These are phyloP conservation scores for Capsicum baccatum DNA, from an alignment of 257 asterid genomes.

Conservation along the genomic window DNA sequence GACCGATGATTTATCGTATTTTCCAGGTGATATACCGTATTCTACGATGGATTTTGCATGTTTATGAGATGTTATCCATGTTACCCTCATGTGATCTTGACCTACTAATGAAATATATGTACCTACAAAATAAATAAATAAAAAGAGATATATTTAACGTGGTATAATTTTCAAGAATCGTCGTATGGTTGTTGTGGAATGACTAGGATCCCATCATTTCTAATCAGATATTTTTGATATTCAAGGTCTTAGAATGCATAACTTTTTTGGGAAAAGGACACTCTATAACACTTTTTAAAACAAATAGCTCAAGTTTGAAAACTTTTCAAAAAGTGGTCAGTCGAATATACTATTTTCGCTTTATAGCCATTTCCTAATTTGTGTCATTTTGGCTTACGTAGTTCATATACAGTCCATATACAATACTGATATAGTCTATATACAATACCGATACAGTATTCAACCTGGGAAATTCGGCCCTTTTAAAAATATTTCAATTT, in stretches of 20 bases:
- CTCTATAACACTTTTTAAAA: too few relatives aligned
- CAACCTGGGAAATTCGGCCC: too few relatives aligned
- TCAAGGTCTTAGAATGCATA: neutral
- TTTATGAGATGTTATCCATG: conserved; percentile 67
- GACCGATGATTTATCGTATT: conserved; percentile 47
- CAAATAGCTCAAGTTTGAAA: too few relatives aligned
- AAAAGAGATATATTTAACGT: neutral
- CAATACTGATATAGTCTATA: too few relatives aligned
- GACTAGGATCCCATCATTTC: accelerated
- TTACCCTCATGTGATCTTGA: conserved; percentile 65
- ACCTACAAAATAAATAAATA: conserved; percentile 49
- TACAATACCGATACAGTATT: too few relatives aligned
- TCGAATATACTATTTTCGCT: too few relatives aligned
- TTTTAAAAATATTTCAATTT: too few relatives aligned
- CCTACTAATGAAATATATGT: conserved; percentile 79
- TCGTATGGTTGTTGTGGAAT: accelerated
- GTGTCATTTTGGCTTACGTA: too few relatives aligned
- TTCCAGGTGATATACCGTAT: conserved; percentile 60
- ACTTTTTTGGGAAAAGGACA: neutral
- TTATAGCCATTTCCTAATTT: too few relatives aligned
- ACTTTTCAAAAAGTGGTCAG: too few relatives aligned
- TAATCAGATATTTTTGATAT: neutral
- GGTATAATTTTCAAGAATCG: neutral
- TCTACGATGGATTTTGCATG: conserved; percentile 57
- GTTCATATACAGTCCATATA: too few relatives aligned